Evolutionary conservation across 345 rosid genomes (phyloP).

Genomic region (Toxicodendron radicans): DNA sequence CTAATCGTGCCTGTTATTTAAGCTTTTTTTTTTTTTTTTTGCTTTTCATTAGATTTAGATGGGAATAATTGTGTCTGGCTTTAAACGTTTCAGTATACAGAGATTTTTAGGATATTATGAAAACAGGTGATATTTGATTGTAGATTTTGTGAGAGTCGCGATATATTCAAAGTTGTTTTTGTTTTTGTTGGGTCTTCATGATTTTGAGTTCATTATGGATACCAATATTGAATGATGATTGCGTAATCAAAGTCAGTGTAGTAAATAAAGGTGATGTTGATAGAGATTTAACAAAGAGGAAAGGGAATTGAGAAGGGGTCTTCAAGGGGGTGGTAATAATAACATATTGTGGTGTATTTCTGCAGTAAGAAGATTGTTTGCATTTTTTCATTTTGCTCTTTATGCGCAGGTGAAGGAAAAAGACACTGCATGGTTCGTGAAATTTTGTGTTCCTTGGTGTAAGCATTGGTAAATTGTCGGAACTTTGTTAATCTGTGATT

Average conservation of each 20-base stretch:
- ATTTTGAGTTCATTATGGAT: neutral
- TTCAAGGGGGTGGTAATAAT: neutral
- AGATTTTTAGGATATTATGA: neutral
- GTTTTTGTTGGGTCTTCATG: neutral
- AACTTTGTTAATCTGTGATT: neutral
- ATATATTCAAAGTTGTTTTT: neutral
- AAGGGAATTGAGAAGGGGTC: neutral
- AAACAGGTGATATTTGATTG: neutral
- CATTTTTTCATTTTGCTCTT: neutral
- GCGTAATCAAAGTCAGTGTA: neutral
- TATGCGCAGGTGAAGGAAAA: conserved; percentile 81
- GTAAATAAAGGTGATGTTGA: neutral
- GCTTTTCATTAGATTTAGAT: neutral
- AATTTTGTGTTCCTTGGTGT: conserved; percentile 98
- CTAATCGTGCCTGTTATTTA: neutral
- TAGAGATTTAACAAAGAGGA: neutral
- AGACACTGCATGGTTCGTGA: conserved; percentile 94
- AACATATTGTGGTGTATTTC: neutral
- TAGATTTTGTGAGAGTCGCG: neutral
- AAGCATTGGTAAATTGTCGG: conserved; percentile 76
- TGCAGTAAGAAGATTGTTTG: neutral
- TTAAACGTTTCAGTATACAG: neutral
- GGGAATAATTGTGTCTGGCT: neutral
- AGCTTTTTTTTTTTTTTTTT: neutral
- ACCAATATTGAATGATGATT: neutral